phyloP scores from a whole-genome alignment of 306 rosid genomes.

The Lathyrus oleraceus region DNA sequence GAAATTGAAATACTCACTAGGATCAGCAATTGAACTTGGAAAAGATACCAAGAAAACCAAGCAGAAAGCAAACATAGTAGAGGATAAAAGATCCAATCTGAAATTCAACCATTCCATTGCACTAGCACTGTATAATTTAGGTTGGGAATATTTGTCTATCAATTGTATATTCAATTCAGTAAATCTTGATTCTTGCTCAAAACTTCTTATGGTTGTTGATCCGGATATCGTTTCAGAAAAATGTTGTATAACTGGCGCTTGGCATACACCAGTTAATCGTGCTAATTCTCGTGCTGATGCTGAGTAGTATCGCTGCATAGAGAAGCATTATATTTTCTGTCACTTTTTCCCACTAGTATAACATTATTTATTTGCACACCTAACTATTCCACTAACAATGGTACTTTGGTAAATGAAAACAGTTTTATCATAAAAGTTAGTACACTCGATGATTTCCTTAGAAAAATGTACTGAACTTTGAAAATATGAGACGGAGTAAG shows the following conservation, averaged over 20 bases:
- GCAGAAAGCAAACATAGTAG: too few species aligned
- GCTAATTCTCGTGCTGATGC: constrained; percentile 67
- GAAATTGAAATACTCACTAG: constrained; percentile 31
- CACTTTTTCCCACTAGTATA: too few species aligned
- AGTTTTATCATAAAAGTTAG: background rate
- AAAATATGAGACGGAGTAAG: background rate
- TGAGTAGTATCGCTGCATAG: too few species aligned
- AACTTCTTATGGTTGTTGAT: too few species aligned
- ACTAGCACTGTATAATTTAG: too few species aligned
- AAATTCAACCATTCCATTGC: too few species aligned
- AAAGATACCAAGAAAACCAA: too few species aligned
- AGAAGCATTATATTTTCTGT: background rate
- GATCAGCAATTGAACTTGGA: constrained; percentile 19
- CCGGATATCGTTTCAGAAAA: constrained; percentile 49
- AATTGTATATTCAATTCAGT: too few species aligned
- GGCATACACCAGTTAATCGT: constrained; percentile 72
- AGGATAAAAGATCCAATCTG: too few species aligned
- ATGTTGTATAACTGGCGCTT: constrained; percentile 83
- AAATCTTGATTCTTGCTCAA: too few species aligned
- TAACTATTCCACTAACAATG: background rate
- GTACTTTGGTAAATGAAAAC: background rate
- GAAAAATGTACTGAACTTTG: background rate
- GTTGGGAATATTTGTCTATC: too few species aligned
- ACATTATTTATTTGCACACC: background rate
- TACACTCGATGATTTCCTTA: background rate